Conservation (phyloP, 2,329 filamentous ascomycete genomes). For the Penicillium sp. region DNA sequence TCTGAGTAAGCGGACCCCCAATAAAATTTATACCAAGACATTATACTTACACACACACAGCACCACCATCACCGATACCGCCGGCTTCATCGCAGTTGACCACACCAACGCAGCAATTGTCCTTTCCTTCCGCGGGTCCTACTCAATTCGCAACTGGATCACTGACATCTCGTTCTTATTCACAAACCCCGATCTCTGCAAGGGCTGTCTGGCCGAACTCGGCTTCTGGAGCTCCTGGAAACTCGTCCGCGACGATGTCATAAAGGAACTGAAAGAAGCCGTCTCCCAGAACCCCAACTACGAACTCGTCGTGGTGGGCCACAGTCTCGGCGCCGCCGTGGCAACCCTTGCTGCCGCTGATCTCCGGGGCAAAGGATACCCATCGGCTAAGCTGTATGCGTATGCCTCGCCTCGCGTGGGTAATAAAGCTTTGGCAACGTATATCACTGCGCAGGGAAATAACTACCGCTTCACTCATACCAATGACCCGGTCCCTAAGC, state of each 20-base stretch:
- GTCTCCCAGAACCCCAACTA: slow-evolving; percentile 31
- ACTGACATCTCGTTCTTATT: slow-evolving; percentile 29
- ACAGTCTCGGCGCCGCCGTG: slow-evolving; percentile 67
- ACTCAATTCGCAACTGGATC: slow-evolving; percentile 36
- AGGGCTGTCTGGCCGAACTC: slow-evolving; percentile 40
- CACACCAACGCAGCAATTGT: slow-evolving; percentile 42
- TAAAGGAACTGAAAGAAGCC: slow-evolving; percentile 32
- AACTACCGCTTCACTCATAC: slow-evolving; percentile 65
- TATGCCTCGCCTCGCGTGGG: slow-evolving; percentile 67
- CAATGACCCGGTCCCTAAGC: slow-evolving; percentile 65
- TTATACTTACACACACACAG: slow-evolving; percentile 2
- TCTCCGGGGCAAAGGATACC: slow-evolving; percentile 50
- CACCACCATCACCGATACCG: slow-evolving; percentile 39
- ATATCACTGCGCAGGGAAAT: slow-evolving; percentile 54
- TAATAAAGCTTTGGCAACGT: slow-evolving; percentile 55
- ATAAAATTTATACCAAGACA: neutral
- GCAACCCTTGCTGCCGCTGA: slow-evolving; percentile 59
- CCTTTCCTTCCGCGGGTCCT: slow-evolving; percentile 39
- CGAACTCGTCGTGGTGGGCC: slow-evolving; percentile 53
- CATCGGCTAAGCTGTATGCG: slow-evolving; percentile 58
- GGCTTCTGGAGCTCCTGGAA: slow-evolving; percentile 52
- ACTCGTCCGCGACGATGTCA: slow-evolving; percentile 34
- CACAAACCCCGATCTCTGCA: slow-evolving; percentile 41
- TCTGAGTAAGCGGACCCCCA: slow-evolving; percentile 38
- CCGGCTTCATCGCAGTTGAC: slow-evolving; percentile 51